Base-by-base conservation (phyloP, 2,329 filamentous ascomycete genomes). In the Podosphaera aphanis region DNA sequence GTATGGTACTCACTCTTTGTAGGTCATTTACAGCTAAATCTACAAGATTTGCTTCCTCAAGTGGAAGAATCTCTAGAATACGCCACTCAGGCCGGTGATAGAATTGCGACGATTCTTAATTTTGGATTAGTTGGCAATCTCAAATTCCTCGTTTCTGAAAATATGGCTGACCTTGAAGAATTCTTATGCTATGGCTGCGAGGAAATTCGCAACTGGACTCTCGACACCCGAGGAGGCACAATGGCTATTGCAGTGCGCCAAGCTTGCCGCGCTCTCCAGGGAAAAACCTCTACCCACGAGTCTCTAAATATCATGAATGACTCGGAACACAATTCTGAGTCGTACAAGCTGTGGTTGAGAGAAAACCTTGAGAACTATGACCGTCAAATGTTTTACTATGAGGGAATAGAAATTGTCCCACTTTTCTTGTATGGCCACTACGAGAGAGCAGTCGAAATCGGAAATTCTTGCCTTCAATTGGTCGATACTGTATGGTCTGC, bases 181-280 rank as follows among this genome's bases (percentile, higher is more conserved):
- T 82, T 75, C 27, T 56, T 79, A 78, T 53, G 70, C 42, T 82
- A 78, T 49, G 71, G 75, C n/a, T 79, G 77, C 49, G 72, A 84
- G 49, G 81, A 85, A 50, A 72, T 83, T 48, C 73, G 73, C 1
- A 74, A 78, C 43, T 86, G 81, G 81, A 66, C 75, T 41, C 64
- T 69, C 39, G 81, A 85, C 53, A 70, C 78, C 1, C 69, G 79
- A 48, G 82, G 82, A 15, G 82, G 82, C 2, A 74, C 74, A 0
- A 64, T 84, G 44, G 63, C 86, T 5, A 71, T 80, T 49, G 69
- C 71, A 2, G 66, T 78, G 2, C 65, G 77, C 43, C 81, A 86
- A 57, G 68, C 72, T 20, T 71, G 69, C 44, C 71, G 79, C 43
- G 78, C 82, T 19, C 61, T 86, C 18, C 79, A 84, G 57, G 82